Conservation (phyloP, 805 yeast species). For the Kodamaea kakaduensis region DNA sequence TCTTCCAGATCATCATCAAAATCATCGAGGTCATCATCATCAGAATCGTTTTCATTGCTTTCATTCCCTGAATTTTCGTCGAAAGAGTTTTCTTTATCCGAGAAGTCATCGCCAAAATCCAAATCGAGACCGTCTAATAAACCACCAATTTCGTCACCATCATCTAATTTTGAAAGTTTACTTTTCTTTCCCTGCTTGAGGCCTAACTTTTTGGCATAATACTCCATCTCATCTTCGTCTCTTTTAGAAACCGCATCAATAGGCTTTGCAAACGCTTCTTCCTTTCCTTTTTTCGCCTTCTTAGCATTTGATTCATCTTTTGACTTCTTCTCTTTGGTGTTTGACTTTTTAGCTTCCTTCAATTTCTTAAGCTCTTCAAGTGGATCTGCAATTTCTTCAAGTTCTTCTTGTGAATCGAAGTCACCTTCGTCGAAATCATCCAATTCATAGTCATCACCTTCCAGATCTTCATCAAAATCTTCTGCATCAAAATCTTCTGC, state of each 20-base stretch:
- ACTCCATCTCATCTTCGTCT: slow-evolving; percentile 77
- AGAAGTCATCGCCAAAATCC: slow-evolving; percentile 28
- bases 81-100: slow-evolving; percentile 18
- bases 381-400: slow-evolving; percentile 20
- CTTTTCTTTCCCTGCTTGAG: slow-evolving; percentile 49
- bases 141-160: slow-evolving; percentile 79
- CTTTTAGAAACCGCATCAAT: slow-evolving; percentile 42
- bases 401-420: slow-evolving; percentile 10
- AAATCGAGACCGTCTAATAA: slow-evolving; percentile 71
- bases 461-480: slow-evolving; percentile 35
- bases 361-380: slow-evolving; percentile 23
- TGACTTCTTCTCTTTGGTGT: slow-evolving; percentile 13
- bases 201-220: slow-evolving; percentile 80
- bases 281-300: slow-evolving; percentile 9
- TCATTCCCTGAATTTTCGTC: slow-evolving; percentile 13
- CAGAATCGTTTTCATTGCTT: slow-evolving; percentile 13
- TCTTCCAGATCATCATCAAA: slow-evolving; percentile 4
- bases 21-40: slow-evolving; percentile 13
- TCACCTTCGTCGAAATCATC: slow-evolving; percentile 17
- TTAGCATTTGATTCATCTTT: slow-evolving; percentile 11
- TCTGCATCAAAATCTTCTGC: slow-evolving; percentile 6
- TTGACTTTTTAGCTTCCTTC: slow-evolving; percentile 15
- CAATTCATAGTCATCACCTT: slow-evolving; percentile 15
- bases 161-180: slow-evolving; percentile 47
- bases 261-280: slow-evolving; percentile 1